Percentiles rank a stretch among this genome's conserved stretches.
Evolutionary conservation across 768 basidiomycete genomes (phyloP).

Genomic region (Pisolithus tinctorius): DNA sequence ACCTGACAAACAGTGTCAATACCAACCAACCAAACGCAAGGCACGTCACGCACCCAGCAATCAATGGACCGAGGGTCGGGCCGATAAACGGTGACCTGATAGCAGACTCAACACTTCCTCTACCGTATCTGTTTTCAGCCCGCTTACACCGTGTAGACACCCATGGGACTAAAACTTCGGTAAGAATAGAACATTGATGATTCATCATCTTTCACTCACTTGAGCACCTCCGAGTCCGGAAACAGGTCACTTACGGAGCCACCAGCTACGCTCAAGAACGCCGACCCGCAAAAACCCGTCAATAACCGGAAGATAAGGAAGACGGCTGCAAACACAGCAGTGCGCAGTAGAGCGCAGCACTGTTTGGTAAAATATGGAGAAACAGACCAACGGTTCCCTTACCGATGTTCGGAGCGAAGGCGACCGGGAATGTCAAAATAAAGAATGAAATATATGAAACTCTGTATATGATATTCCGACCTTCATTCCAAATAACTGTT

Average conservation of each 20-base stretch:
- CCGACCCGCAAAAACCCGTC: conserved; percentile 46
- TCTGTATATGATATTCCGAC: conserved; percentile 58
- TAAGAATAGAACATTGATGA: background rate
- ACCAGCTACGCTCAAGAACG: conserved; percentile 58
- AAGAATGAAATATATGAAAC: conserved; percentile 57
- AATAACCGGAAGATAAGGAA: conserved; percentile 58
- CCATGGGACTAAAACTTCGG: conserved; percentile 42
- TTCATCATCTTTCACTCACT: conserved; percentile 32
- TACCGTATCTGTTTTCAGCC: background rate
- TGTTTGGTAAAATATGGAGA: background rate
- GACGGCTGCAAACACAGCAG: conserved; percentile 32
- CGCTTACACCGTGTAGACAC: conserved; percentile 40
- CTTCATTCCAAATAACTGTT: conserved; percentile 24
- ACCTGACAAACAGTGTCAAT: conserved; percentile 28
- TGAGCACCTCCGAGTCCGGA: conserved; percentile 47
- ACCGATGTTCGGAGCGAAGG: conserved; percentile 66
- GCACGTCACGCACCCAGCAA: conserved; percentile 44
- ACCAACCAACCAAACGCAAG: background rate
- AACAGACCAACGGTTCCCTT: background rate
- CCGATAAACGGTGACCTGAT: conserved; percentile 46
- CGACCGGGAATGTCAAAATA: conserved; percentile 61
- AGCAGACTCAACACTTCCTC: background rate
- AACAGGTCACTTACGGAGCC: conserved; percentile 58
- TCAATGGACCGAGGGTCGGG: conserved; percentile 48
- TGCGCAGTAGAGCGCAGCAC: background rate